Percentiles rank a stretch among this genome's conserved stretches.
Conservation (phyloP, 2,329 filamentous ascomycete genomes). For the Calonectria hongkongensis region DNA sequence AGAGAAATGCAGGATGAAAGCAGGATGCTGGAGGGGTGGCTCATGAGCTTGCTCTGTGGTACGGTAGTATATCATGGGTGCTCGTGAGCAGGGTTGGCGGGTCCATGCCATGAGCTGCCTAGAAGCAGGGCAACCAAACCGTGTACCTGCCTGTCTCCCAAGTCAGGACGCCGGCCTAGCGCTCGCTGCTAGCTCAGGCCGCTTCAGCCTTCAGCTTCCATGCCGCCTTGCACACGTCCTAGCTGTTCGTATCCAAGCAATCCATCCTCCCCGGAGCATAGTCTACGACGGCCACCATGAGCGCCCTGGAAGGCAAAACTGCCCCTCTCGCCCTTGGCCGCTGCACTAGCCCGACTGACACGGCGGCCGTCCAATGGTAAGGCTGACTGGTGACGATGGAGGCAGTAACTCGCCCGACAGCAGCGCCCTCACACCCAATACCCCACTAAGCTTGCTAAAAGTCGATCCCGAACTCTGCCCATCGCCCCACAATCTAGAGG, state of each 20-base stretch:
- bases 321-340: neutral
- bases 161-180: neutral
- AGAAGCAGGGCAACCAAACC: neutral
- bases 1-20: conserved; percentile 9
- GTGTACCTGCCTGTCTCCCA: neutral
- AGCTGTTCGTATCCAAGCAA: neutral
- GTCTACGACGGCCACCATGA: neutral
- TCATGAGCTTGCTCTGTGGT: conserved; percentile 7
- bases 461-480: conserved; percentile 2
- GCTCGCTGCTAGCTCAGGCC: conserved; percentile 5
- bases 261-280: neutral
- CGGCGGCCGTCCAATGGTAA: neutral
- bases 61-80: conserved; percentile 15
- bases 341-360: conserved; percentile 7
- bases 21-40: conserved; percentile 11
- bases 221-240: conserved; percentile 1
- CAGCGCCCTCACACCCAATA: conserved; percentile 7
- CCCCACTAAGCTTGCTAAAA: conserved; percentile 2
- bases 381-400: conserved; percentile 4
- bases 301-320: neutral
- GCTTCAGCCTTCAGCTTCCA: conserved; percentile 8
- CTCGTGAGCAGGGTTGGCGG: neutral
- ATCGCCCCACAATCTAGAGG: neutral
- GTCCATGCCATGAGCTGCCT: conserved; percentile 8
- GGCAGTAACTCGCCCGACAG: conserved; percentile 4